Percentiles rank a stretch among this genome's conserved stretches.
phyloP scores from a whole-genome alignment of 768 basidiomycete species.

The Kwoniella botswanensis region DNA sequence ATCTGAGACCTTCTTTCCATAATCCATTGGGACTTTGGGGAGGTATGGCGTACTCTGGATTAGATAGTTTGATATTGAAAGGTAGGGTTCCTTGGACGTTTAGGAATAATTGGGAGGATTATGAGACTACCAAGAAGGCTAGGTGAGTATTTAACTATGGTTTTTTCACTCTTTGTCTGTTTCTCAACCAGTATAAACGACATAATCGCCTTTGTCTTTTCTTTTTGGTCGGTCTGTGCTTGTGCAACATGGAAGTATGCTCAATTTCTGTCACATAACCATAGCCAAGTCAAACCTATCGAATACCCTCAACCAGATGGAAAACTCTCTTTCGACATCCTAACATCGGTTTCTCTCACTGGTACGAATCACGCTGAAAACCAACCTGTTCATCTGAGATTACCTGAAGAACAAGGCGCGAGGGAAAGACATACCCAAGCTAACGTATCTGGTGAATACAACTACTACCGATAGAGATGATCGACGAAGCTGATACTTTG shows the following conservation, averaged over 20 bases:
- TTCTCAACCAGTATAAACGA: not conserved
- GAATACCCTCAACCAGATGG: constrained; percentile 85
- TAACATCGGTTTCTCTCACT: constrained; percentile 86
- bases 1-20: constrained; percentile 85
- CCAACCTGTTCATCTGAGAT: constrained; percentile 84
- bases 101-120: constrained; percentile 66
- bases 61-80: constrained; percentile 82
- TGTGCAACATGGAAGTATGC: not conserved
- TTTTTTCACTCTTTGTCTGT: not conserved
- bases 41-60: constrained; percentile 83
- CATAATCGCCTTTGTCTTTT: too few species aligned
- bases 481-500: not conserved
- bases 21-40: constrained; percentile 79
- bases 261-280: not conserved
- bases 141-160: constrained; percentile 49
- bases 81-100: constrained; percentile 94
- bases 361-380: constrained; percentile 98
- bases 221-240: too few species aligned
- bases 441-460: constrained; percentile 62
- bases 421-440: constrained; percentile 71
- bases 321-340: constrained; percentile 87
- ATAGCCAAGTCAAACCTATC: constrained; percentile 70
- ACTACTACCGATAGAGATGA: not conserved
- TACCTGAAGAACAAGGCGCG: constrained; percentile 64
- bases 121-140: constrained; percentile 74